Percentiles rank a stretch among this genome's conserved stretches.
Evolutionary conservation across 176 grass and related monocot species (phyloP).

Genomic region (Elaeis guineensis): DNA sequence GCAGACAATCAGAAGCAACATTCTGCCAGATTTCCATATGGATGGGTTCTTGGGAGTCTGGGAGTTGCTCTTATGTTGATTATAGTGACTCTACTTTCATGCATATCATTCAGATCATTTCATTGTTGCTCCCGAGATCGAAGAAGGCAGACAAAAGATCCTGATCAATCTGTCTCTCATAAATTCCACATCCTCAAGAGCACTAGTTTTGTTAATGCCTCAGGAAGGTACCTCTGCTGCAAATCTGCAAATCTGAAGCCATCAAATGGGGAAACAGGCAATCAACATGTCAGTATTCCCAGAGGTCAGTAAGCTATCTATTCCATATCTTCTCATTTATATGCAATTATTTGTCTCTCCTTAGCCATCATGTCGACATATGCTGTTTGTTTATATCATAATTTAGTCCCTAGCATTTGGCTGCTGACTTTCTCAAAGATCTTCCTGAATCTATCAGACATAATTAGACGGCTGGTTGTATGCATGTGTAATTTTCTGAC

Average conservation of each 20-base stretch:
- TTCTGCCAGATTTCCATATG: constrained; percentile 71
- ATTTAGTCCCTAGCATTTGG: too few relatives aligned
- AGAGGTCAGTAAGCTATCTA: constrained; percentile 55
- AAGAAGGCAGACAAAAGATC: constrained; percentile 46
- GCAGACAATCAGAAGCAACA: constrained; percentile 49
- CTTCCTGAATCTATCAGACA: too few relatives aligned
- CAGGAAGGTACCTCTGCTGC: constrained; percentile 89
- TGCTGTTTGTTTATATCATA: too few relatives aligned
- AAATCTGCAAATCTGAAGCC: constrained; percentile 58
- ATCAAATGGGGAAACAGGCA: constrained; percentile 37
- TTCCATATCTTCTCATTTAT: neutral
- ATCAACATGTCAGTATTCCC: constrained; percentile 52
- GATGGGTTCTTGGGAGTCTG: constrained; percentile 93
- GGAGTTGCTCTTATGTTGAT: constrained; percentile 81
- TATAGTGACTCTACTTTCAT: constrained; percentile 48
- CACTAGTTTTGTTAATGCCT: constrained; percentile 80
- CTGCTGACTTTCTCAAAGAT: too few relatives aligned
- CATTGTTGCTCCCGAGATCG: constrained; percentile 31
- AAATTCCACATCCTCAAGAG: constrained; percentile 87
- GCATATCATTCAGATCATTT: constrained; percentile 55
- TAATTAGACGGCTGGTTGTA: too few relatives aligned
- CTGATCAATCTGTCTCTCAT: constrained; percentile 42
- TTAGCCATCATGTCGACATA: too few relatives aligned
- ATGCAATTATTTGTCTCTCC: too few relatives aligned
- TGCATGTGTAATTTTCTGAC: too few relatives aligned